Base-by-base conservation (phyloP, 768 basidiomycete genomes). In the Suillus fuscotomentosus region DNA sequence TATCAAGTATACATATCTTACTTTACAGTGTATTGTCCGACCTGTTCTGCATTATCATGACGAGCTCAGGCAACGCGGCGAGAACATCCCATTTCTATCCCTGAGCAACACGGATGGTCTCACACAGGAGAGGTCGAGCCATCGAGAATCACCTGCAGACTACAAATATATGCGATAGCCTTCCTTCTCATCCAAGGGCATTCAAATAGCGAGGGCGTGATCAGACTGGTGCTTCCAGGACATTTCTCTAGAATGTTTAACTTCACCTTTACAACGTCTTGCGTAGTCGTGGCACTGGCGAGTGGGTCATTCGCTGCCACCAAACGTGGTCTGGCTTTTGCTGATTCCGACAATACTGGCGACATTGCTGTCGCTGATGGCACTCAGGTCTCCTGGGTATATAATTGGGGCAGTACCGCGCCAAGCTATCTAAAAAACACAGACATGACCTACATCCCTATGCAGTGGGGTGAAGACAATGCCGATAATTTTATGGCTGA, bases 381-480 rank as follows among this genome's bases (percentile, higher is more conserved):
- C 42, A 56, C 64, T 13, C 64, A 61, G 36, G 60, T 65, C 22
- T 67, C 60, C 38, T 67, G 66, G 66, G 66, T 67, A 31, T 67
- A 67, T 59, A 56, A 67, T 41, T 67, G 66, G 66, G 64, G 83
- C 3, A 78, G 76, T 53, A 67, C 74, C 27, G 80, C 81, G 11
- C 79, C 82, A n/a, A 72, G 69, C 24, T 80, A 82, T 67, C 69
- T 85, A 36, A 79, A 76, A 2, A 72, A 77, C 38, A 62, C 63
- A 2, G 78, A 78, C 43, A 75, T 85, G 63, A 76, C 79, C 20
- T 85, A 82, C 61, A 73, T 85, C 38, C 83, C 83, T 0, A 84
- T 85, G 83, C 83, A 85, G 70, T 84, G 83, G 83, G 82, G 83
- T 3, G 76, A 78, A 24, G 78, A 69, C 4, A 71, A 73, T 38